Evolutionary conservation across 345 rosid genomes (phyloP).

Genomic region (Acer campestre): DNA sequence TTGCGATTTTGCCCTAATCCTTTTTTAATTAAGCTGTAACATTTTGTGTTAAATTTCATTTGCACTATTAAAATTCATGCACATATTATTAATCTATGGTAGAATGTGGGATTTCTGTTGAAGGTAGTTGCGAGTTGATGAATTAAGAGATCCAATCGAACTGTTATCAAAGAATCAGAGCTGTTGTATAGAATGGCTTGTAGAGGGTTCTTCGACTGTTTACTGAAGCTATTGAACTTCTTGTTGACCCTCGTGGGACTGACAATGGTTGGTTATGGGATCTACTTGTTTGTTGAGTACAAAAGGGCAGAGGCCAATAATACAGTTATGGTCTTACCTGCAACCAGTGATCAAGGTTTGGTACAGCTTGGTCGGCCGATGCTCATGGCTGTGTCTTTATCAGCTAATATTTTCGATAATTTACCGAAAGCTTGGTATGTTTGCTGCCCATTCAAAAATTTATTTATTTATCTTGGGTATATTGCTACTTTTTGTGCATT

Average conservation of each 20-base stretch:
- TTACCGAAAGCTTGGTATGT: conserved; percentile 91
- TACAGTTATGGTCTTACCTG: conserved; percentile 30
- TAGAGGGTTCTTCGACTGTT: conserved; percentile 78
- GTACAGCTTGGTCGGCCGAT: conserved; percentile 83
- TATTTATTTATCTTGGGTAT: not conserved
- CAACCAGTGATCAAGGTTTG: conserved; percentile 31
- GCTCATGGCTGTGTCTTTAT: conserved; percentile 67
- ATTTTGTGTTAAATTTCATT: not conserved
- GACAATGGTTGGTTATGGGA: conserved; percentile 92
- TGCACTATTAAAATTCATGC: not conserved
- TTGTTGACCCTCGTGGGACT: conserved; percentile 76
- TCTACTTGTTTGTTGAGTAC: conserved; percentile 87
- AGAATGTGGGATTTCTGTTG: conserved; percentile 23
- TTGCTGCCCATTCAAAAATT: conserved; percentile 1
- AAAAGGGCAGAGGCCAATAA: conserved; percentile 36
- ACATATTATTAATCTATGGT: not conserved
- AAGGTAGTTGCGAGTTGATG: conserved; percentile 38
- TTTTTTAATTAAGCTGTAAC: not conserved
- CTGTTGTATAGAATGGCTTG: conserved; percentile 62
- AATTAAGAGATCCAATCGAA: conserved; percentile 24
- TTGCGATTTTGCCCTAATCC: not conserved
- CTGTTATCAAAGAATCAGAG: conserved; percentile 12
- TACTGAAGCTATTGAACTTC: conserved; percentile 82
- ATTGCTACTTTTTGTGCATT: not conserved
- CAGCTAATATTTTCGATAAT: conserved; percentile 53